Evolutionary conservation across 2,329 filamentous ascomycete genomes (phyloP).

Genomic region (Venturia effusa): DNA sequence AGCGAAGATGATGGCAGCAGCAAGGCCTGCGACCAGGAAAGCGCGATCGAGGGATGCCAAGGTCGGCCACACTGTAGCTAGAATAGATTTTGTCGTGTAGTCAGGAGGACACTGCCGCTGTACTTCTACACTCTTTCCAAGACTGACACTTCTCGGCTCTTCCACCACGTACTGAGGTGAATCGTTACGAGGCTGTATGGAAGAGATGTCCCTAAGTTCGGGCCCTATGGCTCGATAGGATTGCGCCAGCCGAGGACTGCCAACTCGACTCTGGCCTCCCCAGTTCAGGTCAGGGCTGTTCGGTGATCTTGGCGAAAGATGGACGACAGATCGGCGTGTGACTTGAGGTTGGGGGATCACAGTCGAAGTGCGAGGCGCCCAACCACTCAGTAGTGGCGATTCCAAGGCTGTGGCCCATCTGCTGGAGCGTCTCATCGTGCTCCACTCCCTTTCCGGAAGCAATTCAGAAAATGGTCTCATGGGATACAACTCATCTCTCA

Average conservation of each 20-base stretch:
- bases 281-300: not conserved
- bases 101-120: not conserved
- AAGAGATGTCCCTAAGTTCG: not conserved
- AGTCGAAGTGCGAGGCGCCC: not conserved
- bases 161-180: not conserved
- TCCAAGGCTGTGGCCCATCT: not conserved
- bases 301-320: not conserved
- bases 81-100: not conserved
- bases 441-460: not conserved
- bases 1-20: conserved; percentile 52
- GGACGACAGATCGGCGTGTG: not conserved
- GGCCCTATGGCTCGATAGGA: not conserved
- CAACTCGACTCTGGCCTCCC: not conserved
- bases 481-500: not conserved
- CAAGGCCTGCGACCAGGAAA: conserved; percentile 42
- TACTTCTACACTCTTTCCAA: not conserved
- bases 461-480: not conserved
- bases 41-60: not conserved
- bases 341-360: not conserved
- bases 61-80: conserved; percentile 43
- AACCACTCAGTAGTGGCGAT: not conserved
- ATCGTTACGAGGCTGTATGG: too few relatives aligned
- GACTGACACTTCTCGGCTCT: not conserved
- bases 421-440: not conserved
- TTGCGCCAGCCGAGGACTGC: not conserved